Base-by-base conservation (phyloP, 225 moss, liverwort and hornwort species). In the Neckera pumila region DNA sequence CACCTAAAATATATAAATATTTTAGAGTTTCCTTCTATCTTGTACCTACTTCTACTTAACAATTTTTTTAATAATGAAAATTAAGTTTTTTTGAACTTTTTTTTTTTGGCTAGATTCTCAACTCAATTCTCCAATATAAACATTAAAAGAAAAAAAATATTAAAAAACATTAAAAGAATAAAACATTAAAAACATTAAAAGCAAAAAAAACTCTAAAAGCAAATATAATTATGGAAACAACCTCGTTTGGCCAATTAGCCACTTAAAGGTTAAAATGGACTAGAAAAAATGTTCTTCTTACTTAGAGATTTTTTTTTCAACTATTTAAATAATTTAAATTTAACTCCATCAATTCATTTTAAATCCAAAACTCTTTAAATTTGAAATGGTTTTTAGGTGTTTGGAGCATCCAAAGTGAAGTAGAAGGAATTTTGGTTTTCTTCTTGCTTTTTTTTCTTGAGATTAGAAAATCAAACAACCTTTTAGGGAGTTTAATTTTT, bases 221-320 rank as follows among this genome's bases (percentile, higher is more conserved):
- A 4, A 36, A 26, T 25, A 5, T 40, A 42, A 71, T 71, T 4
- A 26, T 71, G 9, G 43, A 43, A 26, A 71, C 42, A 43, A 72
- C 5, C 2, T 17, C 27, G 26, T 43, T 72, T 1, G 43, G 5
- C 0, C 4, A 0, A 72, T 27, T 72, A 72, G 15, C 9, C 2
- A 43, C 15, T 27, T 43, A 66, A 9, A 40, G 23, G 43, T 42
- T 27, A 9, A 27, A 42, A 27, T 43, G 10, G 2, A 6, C 5
- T 27, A 16, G 2, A 1, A 43, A 27, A 43, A 72, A 17, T 27
- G 27, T 27, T 15, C 5, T 42, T 42, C 5, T 27, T 42, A 71
- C 5, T 26, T 71, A 15, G 5, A 42, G 26, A 27, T 26, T 26
- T 42, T 71, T 3, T 15, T 42, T 42, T 42, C 9, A 42, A 9